Conservation (phyloP, 2,329 filamentous ascomycete species). For the Bisporella sp. region DNA sequence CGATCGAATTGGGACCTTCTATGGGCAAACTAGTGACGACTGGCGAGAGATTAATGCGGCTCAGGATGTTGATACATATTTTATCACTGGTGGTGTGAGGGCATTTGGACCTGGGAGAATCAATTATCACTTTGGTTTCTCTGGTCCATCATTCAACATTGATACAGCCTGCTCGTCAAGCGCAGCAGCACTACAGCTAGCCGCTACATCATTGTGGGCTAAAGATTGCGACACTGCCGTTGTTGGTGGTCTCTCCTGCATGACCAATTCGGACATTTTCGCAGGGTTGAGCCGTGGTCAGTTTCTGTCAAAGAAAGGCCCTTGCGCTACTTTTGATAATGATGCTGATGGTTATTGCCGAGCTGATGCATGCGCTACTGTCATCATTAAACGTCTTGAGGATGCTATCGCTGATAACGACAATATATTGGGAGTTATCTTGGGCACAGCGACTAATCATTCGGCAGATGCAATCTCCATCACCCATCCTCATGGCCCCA, state of each 20-base stretch:
- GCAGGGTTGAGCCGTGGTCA: constrained; percentile 24
- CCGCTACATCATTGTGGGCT: constrained; percentile 23
- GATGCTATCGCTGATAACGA: constrained; percentile 45
- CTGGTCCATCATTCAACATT: constrained; percentile 32
- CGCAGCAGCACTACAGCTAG: constrained; percentile 29
- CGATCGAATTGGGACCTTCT: constrained; percentile 26
- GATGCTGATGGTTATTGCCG: constrained; percentile 47
- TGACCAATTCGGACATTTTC: constrained; percentile 26
- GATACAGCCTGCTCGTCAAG: constrained; percentile 37
- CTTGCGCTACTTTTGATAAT: constrained; percentile 42
- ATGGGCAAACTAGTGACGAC: constrained; percentile 27
- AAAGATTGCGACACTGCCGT: constrained; percentile 26
- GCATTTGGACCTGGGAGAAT: constrained; percentile 29
- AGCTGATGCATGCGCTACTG: constrained; percentile 39
- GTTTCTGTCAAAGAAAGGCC: constrained; percentile 30
- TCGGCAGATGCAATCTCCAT: constrained; percentile 77
- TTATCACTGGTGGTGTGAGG: constrained; percentile 24
- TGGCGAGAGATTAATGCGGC: constrained; percentile 27
- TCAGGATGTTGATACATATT: constrained; percentile 26
- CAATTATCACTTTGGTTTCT: constrained; percentile 36
- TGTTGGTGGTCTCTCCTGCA: constrained; percentile 23
- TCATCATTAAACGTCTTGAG: constrained; percentile 43
- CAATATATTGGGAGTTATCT: constrained; percentile 46
- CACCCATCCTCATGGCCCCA: constrained; percentile 72
- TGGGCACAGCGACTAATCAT: constrained; percentile 72